A percentile compares a stretch with the other conserved stretches of the same genome.
These are phyloP conservation scores for Lactarius tabidus DNA, from an alignment of 768 basidiomycete genomes.

Conservation along the genomic window DNA sequence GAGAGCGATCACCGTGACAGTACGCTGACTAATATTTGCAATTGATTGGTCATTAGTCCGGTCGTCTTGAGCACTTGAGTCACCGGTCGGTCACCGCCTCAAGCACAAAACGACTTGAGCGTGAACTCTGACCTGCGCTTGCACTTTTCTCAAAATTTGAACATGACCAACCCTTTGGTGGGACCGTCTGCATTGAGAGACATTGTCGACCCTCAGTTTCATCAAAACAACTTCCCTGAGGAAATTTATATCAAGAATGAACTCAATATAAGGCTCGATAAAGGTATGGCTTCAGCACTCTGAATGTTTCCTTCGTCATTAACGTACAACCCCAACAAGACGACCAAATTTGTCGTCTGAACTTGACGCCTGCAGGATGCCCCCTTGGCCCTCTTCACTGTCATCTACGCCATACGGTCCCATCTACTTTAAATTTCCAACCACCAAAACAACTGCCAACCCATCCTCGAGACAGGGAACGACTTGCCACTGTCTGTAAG, in stretches of 20 bases:
- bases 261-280: slow-evolving; percentile 83
- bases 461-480: slow-evolving; percentile 79
- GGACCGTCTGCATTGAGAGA: slow-evolving; percentile 42
- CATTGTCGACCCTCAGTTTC: slow-evolving; percentile 84
- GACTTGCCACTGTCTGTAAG: slow-evolving; percentile 92
- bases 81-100: background rate
- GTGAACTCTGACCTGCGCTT: background rate
- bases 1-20: no score
- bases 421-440: slow-evolving; percentile 86
- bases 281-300: slow-evolving; percentile 50
- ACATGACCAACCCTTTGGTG: slow-evolving; percentile 32
- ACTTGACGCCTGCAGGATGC: slow-evolving; percentile 76
- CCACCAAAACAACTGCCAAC: slow-evolving; percentile 77
- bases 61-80: no score
- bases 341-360: slow-evolving; percentile 88
- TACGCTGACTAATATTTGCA: background rate
- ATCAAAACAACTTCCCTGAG: slow-evolving; percentile 85
- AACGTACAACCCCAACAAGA: slow-evolving; percentile 45
- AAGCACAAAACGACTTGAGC: background rate
- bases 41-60: background rate
- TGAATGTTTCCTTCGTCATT: background rate
- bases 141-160: slow-evolving; percentile 1
- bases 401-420: slow-evolving; percentile 86
- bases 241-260: slow-evolving; percentile 81
- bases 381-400: slow-evolving; percentile 91